A percentile compares a stretch with the other conserved stretches of the same genome.
phyloP scores from a whole-genome alignment of 495 filamentous ascomycete genomes.

The Lindgomyces ingoldianus region DNA sequence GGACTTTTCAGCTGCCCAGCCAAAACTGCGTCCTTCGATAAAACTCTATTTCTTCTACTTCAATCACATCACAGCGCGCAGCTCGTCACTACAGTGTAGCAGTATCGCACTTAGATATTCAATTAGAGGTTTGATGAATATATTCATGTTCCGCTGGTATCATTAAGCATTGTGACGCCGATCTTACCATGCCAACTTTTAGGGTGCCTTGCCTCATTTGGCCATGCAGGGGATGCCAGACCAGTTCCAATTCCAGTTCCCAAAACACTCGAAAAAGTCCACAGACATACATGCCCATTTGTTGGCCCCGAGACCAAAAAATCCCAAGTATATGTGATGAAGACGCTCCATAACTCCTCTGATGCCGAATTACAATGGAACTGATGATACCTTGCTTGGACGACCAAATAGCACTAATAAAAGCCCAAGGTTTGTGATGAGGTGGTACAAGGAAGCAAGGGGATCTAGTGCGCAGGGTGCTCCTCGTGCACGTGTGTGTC shows the following conservation, averaged over 20 bases:
- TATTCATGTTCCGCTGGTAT: conserved; percentile 6
- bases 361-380: conserved; percentile 2
- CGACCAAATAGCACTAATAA: not conserved
- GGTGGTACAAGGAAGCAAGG: conserved; percentile 15
- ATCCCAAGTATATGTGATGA: too few species aligned
- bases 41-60: too few species aligned
- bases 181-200: not conserved
- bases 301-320: not conserved
- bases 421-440: too few species aligned
- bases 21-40: too few species aligned
- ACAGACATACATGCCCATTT: conserved; percentile 5
- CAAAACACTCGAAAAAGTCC: too few species aligned
- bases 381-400: conserved; percentile 5
- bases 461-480: conserved; percentile 9
- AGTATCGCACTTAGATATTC: too few species aligned
- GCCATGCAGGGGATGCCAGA: not conserved
- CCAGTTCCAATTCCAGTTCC: not conserved
- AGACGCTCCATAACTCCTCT: too few species aligned
- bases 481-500: conserved; percentile 13
- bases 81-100: too few species aligned
- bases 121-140: not conserved
- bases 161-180: conserved; percentile 14
- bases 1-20: too few species aligned
- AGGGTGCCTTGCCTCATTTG: not conserved
- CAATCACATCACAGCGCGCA: too few species aligned